Base-by-base conservation (phyloP, 2,329 filamentous ascomycete species). In the Epichloe baconii region DNA sequence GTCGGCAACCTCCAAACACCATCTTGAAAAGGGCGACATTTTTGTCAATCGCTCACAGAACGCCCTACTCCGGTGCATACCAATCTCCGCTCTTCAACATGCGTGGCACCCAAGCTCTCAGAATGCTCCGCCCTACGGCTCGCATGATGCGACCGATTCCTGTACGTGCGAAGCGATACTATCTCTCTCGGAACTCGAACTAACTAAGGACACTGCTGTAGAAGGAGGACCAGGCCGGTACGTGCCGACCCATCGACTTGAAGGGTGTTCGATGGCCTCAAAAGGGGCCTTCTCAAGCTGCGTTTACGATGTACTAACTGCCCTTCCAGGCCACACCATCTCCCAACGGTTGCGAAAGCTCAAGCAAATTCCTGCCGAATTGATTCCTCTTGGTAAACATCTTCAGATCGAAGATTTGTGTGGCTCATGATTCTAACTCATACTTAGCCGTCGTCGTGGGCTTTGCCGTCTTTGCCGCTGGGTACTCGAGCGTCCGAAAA, bases 301-400 rank as follows among this genome's bases (percentile, higher is more conserved):
- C 10, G 2, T 14, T 34, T 1, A 11, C 40, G 12, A 31, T 40
- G 12, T 21, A 45, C 44, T 50, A 40, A 44, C 38, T 7, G 21
- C 43, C 21, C 17, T 14, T 47, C 60, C 55, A 98, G 93, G 88
- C 68, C 93, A 97, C 76, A 96, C 91, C 64, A 82, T 97, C 71
- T 95, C 91, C 59, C 93, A 97, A 77, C 88, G 91, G 68, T 78
- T 98, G 64, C 86, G 90, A 68, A 85, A 82, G 68, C 78, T 96
- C 66, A 90, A 86, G 79, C 83, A 83, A 73, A 85, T 97, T 66
- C 93, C 93, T 61, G 82, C 88, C 61, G 93, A 98, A 79, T 79
- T 98, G 79, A 82, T 90, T 62, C 93, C 93, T 65, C 85, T 98
- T 62, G 90, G 90, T 95, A 83, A 70, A 46, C 47, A 52, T 2